Percentiles rank a stretch among this genome's conserved stretches.
phyloP scores from a whole-genome alignment of 495 filamentous ascomycete genomes.

The Penicillium antarcticum region DNA sequence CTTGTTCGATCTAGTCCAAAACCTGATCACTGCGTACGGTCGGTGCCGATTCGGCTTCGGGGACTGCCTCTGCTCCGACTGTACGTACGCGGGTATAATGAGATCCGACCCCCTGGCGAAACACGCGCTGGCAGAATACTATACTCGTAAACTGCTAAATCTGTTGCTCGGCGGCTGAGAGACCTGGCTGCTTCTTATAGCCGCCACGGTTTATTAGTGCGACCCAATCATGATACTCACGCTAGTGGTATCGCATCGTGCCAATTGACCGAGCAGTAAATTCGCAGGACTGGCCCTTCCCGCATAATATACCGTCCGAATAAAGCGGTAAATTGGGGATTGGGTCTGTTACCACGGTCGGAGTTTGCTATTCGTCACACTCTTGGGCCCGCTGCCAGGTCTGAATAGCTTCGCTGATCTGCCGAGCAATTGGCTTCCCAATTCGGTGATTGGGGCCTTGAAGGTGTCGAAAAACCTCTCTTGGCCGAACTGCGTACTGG shows the following conservation, averaged over 20 bases:
- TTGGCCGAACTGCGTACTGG: not conserved
- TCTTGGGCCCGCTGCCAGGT: not conserved
- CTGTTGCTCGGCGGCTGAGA: not conserved
- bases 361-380: not conserved
- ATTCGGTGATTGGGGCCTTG: not conserved
- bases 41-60: not conserved
- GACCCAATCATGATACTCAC: no score
- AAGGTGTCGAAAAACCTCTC: not conserved
- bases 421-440: no score
- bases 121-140: not conserved
- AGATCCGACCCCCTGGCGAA: not conserved
- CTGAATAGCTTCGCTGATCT: no score
- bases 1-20: not conserved
- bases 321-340: not conserved
- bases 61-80: not conserved
- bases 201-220: no score
- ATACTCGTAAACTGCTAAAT: not conserved
- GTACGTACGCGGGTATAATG: not conserved
- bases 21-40: not conserved
- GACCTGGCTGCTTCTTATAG: not conserved
- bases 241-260: no score
- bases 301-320: no score
- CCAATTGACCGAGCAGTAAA: no score
- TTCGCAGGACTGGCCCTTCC: no score
- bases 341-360: not conserved